These are phyloP conservation scores for Elymus sibiricus DNA, from an alignment of 176 grass and related monocot species.

Conservation along the genomic window DNA sequence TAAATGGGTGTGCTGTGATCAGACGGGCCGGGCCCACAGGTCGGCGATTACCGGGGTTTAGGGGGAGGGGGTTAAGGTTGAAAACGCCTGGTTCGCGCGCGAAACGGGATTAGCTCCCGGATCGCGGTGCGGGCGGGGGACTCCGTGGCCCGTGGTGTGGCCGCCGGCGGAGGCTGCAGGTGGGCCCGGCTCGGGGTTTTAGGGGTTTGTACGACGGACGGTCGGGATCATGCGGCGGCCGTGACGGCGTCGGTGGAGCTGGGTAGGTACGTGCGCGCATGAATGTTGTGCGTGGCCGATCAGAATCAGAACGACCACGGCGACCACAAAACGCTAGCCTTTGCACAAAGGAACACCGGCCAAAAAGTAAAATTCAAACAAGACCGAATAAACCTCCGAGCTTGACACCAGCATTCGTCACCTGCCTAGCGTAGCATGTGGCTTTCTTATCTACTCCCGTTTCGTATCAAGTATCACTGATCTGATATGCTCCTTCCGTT, in stretches of 20 bases:
- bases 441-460: too few relatives aligned
- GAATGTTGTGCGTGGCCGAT: too few relatives aligned
- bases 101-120: neutral
- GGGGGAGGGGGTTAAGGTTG: neutral
- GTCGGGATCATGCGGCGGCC: neutral
- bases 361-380: too few relatives aligned
- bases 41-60: neutral
- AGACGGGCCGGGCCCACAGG: accelerated
- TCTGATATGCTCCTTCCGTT: too few relatives aligned
- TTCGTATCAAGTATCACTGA: too few relatives aligned
- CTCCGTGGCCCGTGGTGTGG: neutral
- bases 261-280: too few relatives aligned
- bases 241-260: neutral
- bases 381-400: too few relatives aligned
- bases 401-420: too few relatives aligned
- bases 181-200: neutral
- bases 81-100: neutral
- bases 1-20: neutral
- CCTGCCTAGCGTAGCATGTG: too few relatives aligned
- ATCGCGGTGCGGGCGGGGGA: neutral
- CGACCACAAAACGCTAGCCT: too few relatives aligned
- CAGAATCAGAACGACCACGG: too few relatives aligned
- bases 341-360: too few relatives aligned
- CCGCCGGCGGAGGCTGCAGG: neutral
- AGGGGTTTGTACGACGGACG: neutral